Evolutionary conservation across 495 filamentous ascomycete genomes (phyloP), one percentile per base, ranked within the genome.

Genomic region (Pseudevernia furfuracea): DNA sequence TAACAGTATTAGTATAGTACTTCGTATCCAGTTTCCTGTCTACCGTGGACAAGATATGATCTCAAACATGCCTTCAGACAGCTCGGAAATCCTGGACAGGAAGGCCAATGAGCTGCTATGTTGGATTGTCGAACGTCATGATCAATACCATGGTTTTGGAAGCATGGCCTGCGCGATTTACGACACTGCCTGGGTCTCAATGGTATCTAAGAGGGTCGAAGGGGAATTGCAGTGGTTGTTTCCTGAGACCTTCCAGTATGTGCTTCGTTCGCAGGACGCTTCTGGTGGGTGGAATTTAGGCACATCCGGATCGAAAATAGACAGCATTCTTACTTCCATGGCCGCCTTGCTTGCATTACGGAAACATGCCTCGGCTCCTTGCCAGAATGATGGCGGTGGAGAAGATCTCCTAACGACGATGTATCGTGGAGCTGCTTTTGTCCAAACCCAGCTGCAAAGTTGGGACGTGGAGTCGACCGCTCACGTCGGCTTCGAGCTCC

Each of bases 141-240:
- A 39, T 39, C 7, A 39, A 39, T 39, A 39, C 12, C 38, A 39
- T 14, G 38, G 38, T 15, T 39, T 39, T 10, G 38, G 38, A 39
- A 39, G 38, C 43, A n/a, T n/a, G n/a, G n/a, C n/a, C n/a, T n/a
- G n/a, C n/a, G 41, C 71, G 9, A 65, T 77, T 38, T 79, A 81
- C 64, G 77, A 79, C 52, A 77, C 78, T 7, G 75, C 77, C 0
- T 81, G 77, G 78, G 60, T 80, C 0, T 72, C 78, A 1, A 74
- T 80, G 73, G 56, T 79, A 6, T 41, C 28, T 9, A 74, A 73
- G 66, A 23, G 52, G 10, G 58, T 34, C 6, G 55, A 68, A 2
- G 61, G 49, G 14, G 21, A 58, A 2, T 12, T 34, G 7, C 46
- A 59, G 21, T 74, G 69, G 71, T 37, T 69, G 8, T 71, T 73